A percentile compares a stretch with the other conserved stretches of the same genome.
phyloP scores from a whole-genome alignment of 768 basidiomycete genomes.

The Phlebiopsis gigantea region DNA sequence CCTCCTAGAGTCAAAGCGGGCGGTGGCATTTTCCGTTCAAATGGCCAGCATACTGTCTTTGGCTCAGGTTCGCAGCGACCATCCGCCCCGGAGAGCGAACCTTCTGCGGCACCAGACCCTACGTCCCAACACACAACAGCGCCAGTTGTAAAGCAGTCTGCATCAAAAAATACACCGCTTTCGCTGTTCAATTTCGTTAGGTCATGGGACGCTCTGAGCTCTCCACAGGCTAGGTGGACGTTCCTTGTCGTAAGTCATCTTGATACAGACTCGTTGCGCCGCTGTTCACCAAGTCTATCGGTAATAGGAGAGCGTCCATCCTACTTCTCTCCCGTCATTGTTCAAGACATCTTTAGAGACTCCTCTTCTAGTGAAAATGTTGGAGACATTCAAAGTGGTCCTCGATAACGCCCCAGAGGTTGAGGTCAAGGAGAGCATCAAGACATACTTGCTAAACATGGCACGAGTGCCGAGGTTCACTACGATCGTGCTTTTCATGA shows the following conservation, averaged over 20 bases:
- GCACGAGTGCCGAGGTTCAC: slow-evolving; percentile 53
- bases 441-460: slow-evolving; percentile 49
- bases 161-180: slow-evolving; percentile 23
- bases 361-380: slow-evolving; percentile 48
- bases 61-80: not conserved
- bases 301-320: slow-evolving; percentile 44
- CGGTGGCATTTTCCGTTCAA: slow-evolving; percentile 68
- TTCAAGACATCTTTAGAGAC: slow-evolving; percentile 73
- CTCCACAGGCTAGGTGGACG: slow-evolving; percentile 46
- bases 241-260: slow-evolving; percentile 49
- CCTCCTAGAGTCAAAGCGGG: slow-evolving; percentile 39
- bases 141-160: not conserved
- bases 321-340: slow-evolving; percentile 50
- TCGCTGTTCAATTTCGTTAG: slow-evolving; percentile 61
- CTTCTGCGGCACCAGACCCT: slow-evolving; percentile 7
- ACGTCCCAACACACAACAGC: not conserved
- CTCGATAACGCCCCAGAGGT: slow-evolving; percentile 20
- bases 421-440: slow-evolving; percentile 23
- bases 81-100: slow-evolving; percentile 5
- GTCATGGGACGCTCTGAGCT: slow-evolving; percentile 44
- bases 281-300: not conserved
- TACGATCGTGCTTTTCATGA: slow-evolving; percentile 62
- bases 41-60: slow-evolving; percentile 59
- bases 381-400: slow-evolving; percentile 42
- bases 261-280: not conserved